Percentiles rank a stretch among this genome's conserved stretches.
These are phyloP conservation scores for Trichoderma sp. DNA, from an alignment of 2,329 filamentous ascomycete species.

Conservation along the genomic window DNA sequence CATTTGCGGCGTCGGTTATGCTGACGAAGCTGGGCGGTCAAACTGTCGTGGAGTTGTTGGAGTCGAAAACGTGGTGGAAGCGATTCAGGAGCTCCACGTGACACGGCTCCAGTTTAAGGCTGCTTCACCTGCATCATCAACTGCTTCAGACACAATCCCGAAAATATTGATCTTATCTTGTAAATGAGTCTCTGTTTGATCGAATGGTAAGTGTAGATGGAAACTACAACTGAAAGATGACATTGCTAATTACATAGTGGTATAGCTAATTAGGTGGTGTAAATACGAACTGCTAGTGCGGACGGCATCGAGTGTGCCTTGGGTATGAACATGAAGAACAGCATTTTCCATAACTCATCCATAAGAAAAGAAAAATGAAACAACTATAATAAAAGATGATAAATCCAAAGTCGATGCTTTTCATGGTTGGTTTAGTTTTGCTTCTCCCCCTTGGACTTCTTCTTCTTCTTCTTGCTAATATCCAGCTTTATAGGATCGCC, in stretches of 20 bases:
- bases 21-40: not conserved
- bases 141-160: not conserved
- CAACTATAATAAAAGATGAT: not conserved
- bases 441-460: not conserved
- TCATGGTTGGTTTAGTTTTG: not conserved
- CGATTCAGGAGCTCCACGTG: constrained; percentile 28
- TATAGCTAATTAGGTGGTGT: constrained; percentile 1
- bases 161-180: not conserved
- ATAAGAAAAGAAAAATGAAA: not conserved
- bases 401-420: not conserved
- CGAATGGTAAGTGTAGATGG: not conserved
- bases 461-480: constrained; percentile 18
- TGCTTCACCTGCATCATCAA: not conserved
- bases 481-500: constrained; percentile 23
- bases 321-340: constrained; percentile 10
- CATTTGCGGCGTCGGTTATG: not conserved
- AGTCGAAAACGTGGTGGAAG: constrained; percentile 1
- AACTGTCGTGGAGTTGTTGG: not conserved
- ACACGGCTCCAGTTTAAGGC: constrained; percentile 25
- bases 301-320: not conserved
- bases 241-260: not conserved
- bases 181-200: not conserved
- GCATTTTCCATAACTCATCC: constrained; percentile 22
- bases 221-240: not conserved
- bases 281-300: not conserved